phyloP scores from a whole-genome alignment of 148 eudicot genomes.

The Euryodendron excelsum region DNA sequence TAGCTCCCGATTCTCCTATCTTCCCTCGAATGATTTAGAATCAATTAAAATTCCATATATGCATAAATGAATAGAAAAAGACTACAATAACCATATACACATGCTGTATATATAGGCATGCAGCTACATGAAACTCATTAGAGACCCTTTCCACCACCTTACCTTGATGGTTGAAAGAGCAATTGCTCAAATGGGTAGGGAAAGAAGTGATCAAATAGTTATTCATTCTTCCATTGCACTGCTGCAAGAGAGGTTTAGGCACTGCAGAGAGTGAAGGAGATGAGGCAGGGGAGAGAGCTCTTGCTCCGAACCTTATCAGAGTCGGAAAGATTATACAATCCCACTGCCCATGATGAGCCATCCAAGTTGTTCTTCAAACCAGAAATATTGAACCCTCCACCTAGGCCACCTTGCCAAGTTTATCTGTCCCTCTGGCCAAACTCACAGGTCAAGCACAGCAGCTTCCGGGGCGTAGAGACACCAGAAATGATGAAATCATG shows the following conservation, averaged over 20 bases:
- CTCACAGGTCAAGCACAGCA: conserved; percentile 10
- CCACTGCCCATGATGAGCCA: conserved; percentile 6
- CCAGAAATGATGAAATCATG: conserved; percentile 16
- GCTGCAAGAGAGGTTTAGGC: conserved; percentile 74
- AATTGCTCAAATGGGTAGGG: conserved; percentile 25
- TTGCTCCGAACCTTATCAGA: conserved; percentile 35
- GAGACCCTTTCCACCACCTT: background rate
- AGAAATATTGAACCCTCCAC: conserved; percentile 21
- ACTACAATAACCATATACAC: background rate
- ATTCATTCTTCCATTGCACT: conserved; percentile 61
- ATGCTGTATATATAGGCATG: conserved; percentile 26
- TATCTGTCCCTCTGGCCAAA: conserved; percentile 44
- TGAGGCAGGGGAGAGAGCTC: conserved; percentile 66
- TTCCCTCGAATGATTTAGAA: conserved; percentile 2
- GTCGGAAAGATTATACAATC: conserved; percentile 11
- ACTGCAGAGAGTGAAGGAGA: conserved; percentile 61
- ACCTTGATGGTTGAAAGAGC: background rate
- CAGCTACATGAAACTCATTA: background rate
- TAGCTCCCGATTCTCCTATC: conserved; percentile 41
- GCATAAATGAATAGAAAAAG: background rate
- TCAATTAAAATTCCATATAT: background rate
- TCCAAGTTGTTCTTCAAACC: conserved; percentile 25
- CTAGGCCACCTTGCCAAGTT: conserved; percentile 12
- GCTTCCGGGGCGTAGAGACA: background rate
- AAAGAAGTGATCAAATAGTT: conserved; percentile 32